Percentiles rank a stretch among this genome's conserved stretches.
Conservation (phyloP, 2,329 filamentous ascomycete genomes). For the Chaetomiaceae sp. region DNA sequence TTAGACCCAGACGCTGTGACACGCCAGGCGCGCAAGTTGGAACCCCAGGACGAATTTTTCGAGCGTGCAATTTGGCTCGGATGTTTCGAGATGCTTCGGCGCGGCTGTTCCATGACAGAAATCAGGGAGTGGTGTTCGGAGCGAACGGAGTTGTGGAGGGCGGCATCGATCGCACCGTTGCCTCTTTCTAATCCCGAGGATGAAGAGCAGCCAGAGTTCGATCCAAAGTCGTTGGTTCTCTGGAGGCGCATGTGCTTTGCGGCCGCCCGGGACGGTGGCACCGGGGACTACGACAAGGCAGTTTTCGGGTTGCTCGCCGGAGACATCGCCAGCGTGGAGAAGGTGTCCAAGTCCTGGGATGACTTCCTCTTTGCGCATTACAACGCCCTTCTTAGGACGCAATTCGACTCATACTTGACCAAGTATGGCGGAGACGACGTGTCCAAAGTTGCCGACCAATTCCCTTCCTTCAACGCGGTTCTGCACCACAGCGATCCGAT, state of each 20-base stretch:
- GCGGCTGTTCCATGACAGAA: slow-evolving; percentile 68
- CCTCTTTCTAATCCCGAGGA: slow-evolving; percentile 51
- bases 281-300: slow-evolving; percentile 76
- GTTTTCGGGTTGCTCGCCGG: slow-evolving; percentile 89
- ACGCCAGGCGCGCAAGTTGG: slow-evolving; percentile 70
- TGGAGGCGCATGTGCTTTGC: slow-evolving; percentile 77
- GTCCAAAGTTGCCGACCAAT: slow-evolving; percentile 51
- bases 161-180: slow-evolving; percentile 71
- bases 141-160: slow-evolving; percentile 83
- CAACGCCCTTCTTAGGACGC: slow-evolving; percentile 74
- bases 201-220: slow-evolving; percentile 37
- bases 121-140: slow-evolving; percentile 84
- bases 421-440: slow-evolving; percentile 49
- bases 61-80: slow-evolving; percentile 88
- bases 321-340: slow-evolving; percentile 71
- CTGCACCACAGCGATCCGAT: slow-evolving; percentile 55
- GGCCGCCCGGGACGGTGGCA: slow-evolving; percentile 62
- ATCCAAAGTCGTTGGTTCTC: slow-evolving; percentile 49
- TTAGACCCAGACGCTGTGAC: slow-evolving; percentile 87
- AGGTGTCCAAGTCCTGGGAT: slow-evolving; percentile 74
- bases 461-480: slow-evolving; percentile 60
- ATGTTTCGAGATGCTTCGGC: slow-evolving; percentile 88
- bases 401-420: slow-evolving; percentile 70
- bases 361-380: slow-evolving; percentile 84
- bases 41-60: slow-evolving; percentile 79